Conservation (phyloP, 257 asterid genomes). For the Penstemon newberryi region DNA sequence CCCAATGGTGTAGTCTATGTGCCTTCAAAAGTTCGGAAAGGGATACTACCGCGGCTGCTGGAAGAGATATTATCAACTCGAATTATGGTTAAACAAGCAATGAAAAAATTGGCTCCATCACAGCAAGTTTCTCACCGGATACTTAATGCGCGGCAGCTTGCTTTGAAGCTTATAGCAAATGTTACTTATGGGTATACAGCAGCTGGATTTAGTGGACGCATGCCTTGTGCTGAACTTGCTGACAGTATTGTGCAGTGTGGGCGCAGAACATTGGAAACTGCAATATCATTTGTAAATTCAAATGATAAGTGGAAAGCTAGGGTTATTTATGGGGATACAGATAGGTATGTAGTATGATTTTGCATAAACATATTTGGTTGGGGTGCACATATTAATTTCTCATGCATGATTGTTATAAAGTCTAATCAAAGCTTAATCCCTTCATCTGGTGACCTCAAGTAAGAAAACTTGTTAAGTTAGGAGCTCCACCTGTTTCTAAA, state of each 20-base stretch:
- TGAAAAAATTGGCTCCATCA: slow-evolving; percentile 75
- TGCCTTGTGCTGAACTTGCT: slow-evolving; percentile 99
- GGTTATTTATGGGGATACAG: slow-evolving; percentile 95
- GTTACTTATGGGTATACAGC: slow-evolving; percentile 98
- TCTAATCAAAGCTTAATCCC: not conserved
- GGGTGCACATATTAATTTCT: slow-evolving; percentile 17
- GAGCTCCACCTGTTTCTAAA: not conserved
- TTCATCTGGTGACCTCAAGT: not conserved
- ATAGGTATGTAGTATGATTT: slow-evolving; percentile 50
- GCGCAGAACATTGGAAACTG: slow-evolving; percentile 87
- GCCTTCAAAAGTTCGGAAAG: slow-evolving; percentile 74
- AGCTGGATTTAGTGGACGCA: slow-evolving; percentile 99
- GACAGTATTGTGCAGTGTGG: slow-evolving; percentile 98
- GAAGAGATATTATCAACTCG: slow-evolving; percentile 94
- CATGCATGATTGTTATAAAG: slow-evolving; percentile 5
- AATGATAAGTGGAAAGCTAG: slow-evolving; percentile 80
- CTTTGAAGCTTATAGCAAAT: slow-evolving; percentile 94
- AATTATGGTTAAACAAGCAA: slow-evolving; percentile 95
- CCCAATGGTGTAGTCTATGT: slow-evolving; percentile 92
- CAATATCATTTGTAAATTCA: slow-evolving; percentile 78
- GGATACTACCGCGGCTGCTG: slow-evolving; percentile 82
- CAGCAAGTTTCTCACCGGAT: slow-evolving; percentile 80
- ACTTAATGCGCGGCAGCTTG: slow-evolving; percentile 91
- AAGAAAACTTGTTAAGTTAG: not conserved
- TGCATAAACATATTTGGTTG: not conserved